A percentile compares a stretch with the other conserved stretches of the same genome.
phyloP scores from a whole-genome alignment of 441 rosid genomes.

The Erodium moschatum region DNA sequence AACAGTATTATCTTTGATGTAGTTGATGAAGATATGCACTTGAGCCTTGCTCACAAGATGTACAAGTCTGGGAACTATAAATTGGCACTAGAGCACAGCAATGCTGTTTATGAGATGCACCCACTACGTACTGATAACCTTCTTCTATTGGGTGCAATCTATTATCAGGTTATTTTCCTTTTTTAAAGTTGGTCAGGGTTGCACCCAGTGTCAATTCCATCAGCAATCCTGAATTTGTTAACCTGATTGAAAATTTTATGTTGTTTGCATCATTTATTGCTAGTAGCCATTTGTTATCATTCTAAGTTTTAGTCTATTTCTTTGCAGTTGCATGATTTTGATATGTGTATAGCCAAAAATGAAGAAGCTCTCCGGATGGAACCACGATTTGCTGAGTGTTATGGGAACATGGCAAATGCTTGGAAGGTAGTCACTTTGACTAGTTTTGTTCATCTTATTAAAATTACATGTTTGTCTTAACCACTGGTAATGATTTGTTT shows the following conservation, averaged over 20 bases:
- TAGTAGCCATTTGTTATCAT: neutral
- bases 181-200: neutral
- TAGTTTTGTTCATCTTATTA: neutral
- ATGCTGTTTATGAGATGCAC: conserved; percentile 60
- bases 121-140: conserved; percentile 88
- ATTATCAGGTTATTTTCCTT: conserved; percentile 60
- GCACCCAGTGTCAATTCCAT: neutral
- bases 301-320: neutral
- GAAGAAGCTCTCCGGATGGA: conserved; percentile 93
- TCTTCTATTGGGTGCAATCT: conserved; percentile 89
- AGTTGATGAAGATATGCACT: conserved; percentile 71
- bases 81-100: conserved; percentile 81
- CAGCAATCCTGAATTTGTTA: neutral
- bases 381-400: conserved; percentile 96
- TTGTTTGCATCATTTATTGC: neutral
- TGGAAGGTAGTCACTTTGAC: conserved; percentile 59
- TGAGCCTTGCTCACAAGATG: conserved; percentile 72
- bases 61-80: conserved; percentile 77
- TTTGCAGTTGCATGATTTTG: conserved; percentile 80
- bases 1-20: conserved; percentile 15
- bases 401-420: conserved; percentile 98
- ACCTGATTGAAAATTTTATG: neutral
- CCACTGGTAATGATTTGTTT: neutral
- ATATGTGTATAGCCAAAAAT: conserved; percentile 86
- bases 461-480: neutral